Base-by-base conservation (phyloP, 352 stramenopile genomes). In the Aphanomyces invadans region DNA sequence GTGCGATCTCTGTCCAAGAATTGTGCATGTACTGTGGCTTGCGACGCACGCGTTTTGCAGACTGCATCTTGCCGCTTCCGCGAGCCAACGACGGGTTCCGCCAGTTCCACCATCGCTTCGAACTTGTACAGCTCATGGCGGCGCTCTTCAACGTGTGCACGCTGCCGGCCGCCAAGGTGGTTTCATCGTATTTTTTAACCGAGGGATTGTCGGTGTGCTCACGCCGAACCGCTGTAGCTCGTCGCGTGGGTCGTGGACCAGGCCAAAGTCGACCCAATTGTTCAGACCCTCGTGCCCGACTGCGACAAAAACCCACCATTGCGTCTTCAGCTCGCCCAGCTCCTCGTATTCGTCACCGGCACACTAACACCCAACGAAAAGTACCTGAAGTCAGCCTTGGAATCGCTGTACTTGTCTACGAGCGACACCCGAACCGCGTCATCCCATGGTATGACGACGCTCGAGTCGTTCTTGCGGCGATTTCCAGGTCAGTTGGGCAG, bases 111-210 rank as follows among this genome's bases (percentile, higher is more conserved):
- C 25, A 67, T 31, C 23, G 60, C 28, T 67, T 67, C 26, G 60
- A 67, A 31, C 33, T 67, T 7, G 48, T 49, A 17, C 45, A 49
- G 23, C 49, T 67, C 42, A 42, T 33, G 7, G 15, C 17, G 12
- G 31, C 49, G n/a, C 49, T 67, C 46, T 67, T 59, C 49, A 57
- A 49, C 28, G 28, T 67, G 12, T 57, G 42, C 42, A 57, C 60
- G 10, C 31, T 67, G 15, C 60, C 60, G 4, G 19, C 60, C 2
- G 2, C 60, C 7, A 29, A 67, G 60, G 60, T 67, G 1, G 11
- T n/a, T n/a, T n/a, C n/a, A n/a, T n/a, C n/a, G n/a, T n/a, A n/a
- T n/a, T n/a, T n/a, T n/a, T n/a, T n/a, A n/a, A n/a, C n/a, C n/a
- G n/a, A n/a, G n/a, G n/a, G n/a, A n/a, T n/a, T n/a, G n/a, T n/a